Percentiles rank a stretch among this genome's conserved stretches.
phyloP scores from a whole-genome alignment of 2,329 filamentous ascomycete species.

The Ceratocystis harringtonii region DNA sequence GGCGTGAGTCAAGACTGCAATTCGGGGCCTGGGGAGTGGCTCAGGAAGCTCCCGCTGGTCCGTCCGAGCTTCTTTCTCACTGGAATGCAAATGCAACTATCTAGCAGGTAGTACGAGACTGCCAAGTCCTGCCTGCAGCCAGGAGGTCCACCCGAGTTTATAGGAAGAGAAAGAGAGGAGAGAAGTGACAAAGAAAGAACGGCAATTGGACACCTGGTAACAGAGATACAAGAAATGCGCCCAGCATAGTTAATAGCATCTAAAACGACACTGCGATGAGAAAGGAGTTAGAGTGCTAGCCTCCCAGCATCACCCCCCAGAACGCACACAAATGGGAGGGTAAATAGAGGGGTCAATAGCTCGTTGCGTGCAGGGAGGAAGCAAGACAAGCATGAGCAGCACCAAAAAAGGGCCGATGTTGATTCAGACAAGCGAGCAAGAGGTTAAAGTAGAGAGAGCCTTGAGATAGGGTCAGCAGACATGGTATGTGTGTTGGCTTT shows the following conservation, averaged over 20 bases:
- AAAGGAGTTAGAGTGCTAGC: not conserved
- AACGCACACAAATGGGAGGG: not conserved
- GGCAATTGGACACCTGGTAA: not conserved
- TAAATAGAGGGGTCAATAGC: not conserved
- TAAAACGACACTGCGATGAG: not conserved
- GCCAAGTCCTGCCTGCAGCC: not conserved
- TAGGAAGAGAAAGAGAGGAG: not conserved
- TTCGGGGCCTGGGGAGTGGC: too few species aligned
- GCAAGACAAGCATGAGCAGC: slow-evolving; percentile 1
- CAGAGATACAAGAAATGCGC: not conserved
- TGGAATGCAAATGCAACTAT: not conserved
- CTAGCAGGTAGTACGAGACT: not conserved
- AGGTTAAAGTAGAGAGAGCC: not conserved
- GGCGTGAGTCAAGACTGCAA: not conserved
- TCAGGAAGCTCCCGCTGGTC: not conserved
- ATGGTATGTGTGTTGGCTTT: not conserved
- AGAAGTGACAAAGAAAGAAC: not conserved
- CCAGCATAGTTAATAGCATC: not conserved
- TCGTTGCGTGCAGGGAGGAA: not conserved
- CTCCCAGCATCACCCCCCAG: not conserved
- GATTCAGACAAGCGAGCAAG: slow-evolving; percentile 3
- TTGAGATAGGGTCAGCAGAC: not conserved
- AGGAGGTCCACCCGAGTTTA: not conserved
- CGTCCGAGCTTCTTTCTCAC: not conserved
- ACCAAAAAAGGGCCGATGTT: slow-evolving; percentile 1